phyloP scores from a whole-genome alignment of 305 asterid species.

The Solanum hybrid region DNA sequence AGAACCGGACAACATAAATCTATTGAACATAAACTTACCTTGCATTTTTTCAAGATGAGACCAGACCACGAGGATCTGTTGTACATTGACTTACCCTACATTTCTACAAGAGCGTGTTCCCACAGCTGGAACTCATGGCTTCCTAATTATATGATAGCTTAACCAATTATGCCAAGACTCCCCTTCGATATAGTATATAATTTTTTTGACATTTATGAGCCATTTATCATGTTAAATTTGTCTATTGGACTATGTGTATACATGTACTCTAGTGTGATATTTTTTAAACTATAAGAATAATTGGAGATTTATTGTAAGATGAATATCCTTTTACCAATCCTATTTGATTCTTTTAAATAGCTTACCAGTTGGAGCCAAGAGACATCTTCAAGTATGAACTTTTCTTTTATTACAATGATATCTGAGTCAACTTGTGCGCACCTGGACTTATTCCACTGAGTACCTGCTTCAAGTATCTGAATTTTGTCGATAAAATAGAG shows the following conservation, averaged over 20 bases:
- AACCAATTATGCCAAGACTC: too few relatives aligned
- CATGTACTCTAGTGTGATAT: neutral
- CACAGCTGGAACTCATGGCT: neutral
- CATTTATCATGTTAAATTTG: neutral
- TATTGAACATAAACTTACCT: neutral
- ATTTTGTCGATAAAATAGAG: neutral
- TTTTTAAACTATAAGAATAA: neutral
- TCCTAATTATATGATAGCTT: neutral
- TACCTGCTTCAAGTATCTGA: neutral
- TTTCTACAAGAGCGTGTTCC: neutral
- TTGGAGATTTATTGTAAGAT: neutral
- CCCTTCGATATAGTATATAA: too few relatives aligned
- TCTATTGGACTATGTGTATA: neutral
- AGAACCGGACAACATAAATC: neutral
- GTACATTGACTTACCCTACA: neutral
- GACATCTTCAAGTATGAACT: neutral
- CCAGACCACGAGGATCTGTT: neutral
- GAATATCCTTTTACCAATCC: neutral
- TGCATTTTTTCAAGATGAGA: neutral
- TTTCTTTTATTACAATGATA: neutral
- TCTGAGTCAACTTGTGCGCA: neutral
- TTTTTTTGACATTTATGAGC: neutral
- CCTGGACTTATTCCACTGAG: neutral
- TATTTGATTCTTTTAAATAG: too few relatives aligned
- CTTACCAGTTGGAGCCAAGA: neutral